phyloP scores from a whole-genome alignment of 2,329 filamentous ascomycete species.

The Aspergillus melleus region DNA sequence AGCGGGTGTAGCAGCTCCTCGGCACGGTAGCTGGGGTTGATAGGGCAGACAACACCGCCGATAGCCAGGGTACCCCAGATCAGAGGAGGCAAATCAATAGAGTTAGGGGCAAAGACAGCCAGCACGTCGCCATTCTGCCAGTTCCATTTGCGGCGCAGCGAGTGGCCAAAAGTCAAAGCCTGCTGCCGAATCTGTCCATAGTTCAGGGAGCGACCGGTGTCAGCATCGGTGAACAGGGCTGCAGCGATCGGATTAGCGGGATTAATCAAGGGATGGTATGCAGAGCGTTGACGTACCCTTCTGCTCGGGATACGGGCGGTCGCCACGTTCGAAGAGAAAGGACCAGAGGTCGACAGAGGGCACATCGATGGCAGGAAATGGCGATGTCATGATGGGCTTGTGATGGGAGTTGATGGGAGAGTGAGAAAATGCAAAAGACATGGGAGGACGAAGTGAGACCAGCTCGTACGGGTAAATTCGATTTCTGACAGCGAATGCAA shows the following conservation, averaged over 20 bases:
- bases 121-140: slow-evolving; percentile 24
- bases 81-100: slow-evolving; percentile 13
- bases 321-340: slow-evolving; percentile 15
- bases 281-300: slow-evolving; percentile 2
- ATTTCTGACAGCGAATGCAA: no score
- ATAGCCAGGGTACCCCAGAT: slow-evolving; percentile 24
- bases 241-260: background rate
- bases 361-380: slow-evolving; percentile 13
- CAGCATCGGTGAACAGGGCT: slow-evolving; percentile 13
- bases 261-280: background rate
- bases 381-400: slow-evolving; percentile 4
- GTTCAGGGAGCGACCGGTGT: slow-evolving; percentile 8
- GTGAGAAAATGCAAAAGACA: background rate
- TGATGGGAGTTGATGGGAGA: background rate
- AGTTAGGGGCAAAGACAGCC: slow-evolving; percentile 17
- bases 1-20: slow-evolving; percentile 21
- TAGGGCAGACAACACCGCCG: slow-evolving; percentile 28
- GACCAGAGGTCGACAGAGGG: slow-evolving; percentile 16
- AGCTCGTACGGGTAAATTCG: background rate
- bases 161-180: slow-evolving; percentile 13
- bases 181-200: slow-evolving; percentile 11
- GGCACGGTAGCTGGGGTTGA: slow-evolving; percentile 26
- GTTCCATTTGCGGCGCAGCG: slow-evolving; percentile 12
- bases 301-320: slow-evolving; percentile 7
- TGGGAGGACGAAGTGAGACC: background rate